Evolutionary conservation across 352 stramenopile species (phyloP).

Genomic region (Globisporangium barbulae): DNA sequence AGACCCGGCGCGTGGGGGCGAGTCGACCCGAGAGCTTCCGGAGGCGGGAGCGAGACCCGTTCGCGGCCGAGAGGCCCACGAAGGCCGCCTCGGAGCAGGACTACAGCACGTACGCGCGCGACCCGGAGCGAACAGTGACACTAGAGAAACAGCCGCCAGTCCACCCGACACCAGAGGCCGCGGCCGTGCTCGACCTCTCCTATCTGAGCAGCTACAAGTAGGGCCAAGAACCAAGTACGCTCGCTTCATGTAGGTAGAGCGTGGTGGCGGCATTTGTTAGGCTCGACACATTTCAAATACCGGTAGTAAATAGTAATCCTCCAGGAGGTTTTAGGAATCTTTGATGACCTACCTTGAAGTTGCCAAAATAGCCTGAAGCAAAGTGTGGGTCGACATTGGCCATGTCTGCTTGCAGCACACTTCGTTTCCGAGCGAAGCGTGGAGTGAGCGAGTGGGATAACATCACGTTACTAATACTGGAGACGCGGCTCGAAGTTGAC

Average conservation of each 20-base stretch:
- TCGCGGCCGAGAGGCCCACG: neutral
- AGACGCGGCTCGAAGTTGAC: no score
- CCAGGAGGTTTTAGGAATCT: neutral
- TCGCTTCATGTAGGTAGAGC: neutral
- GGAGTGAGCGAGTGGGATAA: neutral
- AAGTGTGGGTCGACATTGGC: neutral
- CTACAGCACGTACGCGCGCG: conserved; percentile 3
- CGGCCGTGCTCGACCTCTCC: conserved; percentile 17
- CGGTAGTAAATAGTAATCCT: neutral
- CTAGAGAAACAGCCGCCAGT: neutral
- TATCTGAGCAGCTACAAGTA: conserved; percentile 28
- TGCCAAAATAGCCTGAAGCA: neutral
- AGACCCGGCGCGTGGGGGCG: neutral
- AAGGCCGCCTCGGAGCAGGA: conserved; percentile 15
- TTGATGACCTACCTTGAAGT: neutral
- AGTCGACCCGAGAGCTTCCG: neutral
- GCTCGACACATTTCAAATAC: neutral
- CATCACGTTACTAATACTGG: neutral
- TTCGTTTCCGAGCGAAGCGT: neutral
- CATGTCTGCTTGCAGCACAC: neutral
- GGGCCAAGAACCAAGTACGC: no score
- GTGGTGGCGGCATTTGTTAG: neutral
- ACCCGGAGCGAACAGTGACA: neutral
- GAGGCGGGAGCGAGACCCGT: conserved; percentile 8
- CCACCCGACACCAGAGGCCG: neutral